Evolutionary conservation across 2,329 filamentous ascomycete genomes (phyloP).

Genomic region (Alternaria panax): DNA sequence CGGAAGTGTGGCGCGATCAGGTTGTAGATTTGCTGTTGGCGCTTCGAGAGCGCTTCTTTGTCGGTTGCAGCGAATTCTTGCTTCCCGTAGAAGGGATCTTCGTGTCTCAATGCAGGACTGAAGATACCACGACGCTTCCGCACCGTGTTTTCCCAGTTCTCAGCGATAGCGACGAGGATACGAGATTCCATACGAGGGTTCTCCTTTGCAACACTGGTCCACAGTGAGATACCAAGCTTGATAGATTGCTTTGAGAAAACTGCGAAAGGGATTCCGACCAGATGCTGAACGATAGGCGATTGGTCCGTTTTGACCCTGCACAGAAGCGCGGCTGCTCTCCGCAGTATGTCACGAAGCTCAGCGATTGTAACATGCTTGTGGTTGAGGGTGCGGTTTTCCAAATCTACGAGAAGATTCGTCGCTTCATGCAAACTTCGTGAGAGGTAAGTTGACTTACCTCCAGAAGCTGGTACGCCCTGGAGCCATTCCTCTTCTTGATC

Average conservation of each 20-base stretch:
- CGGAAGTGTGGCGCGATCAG: slow-evolving; percentile 85
- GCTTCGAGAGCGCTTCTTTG: slow-evolving; percentile 73
- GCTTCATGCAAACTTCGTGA: slow-evolving; percentile 59
- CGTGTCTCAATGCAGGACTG: slow-evolving; percentile 71
- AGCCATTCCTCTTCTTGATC: slow-evolving; percentile 70
- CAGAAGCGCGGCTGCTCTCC: slow-evolving; percentile 83
- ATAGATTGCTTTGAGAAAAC: slow-evolving; percentile 96
- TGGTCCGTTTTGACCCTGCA: slow-evolving; percentile 80
- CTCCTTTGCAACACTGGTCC: slow-evolving; percentile 96
- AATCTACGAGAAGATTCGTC: slow-evolving; percentile 69
- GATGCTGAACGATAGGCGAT: slow-evolving; percentile 79
- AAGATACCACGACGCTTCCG: slow-evolving; percentile 82
- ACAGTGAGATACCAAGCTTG: slow-evolving; percentile 92
- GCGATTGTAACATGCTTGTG: slow-evolving; percentile 74
- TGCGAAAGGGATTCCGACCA: slow-evolving; percentile 91
- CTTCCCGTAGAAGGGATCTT: slow-evolving; percentile 88
- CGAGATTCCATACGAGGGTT: slow-evolving; percentile 88
- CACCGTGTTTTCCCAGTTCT: slow-evolving; percentile 89
- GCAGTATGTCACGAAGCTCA: slow-evolving; percentile 81
- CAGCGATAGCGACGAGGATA: slow-evolving; percentile 83
- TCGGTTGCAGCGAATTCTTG: slow-evolving; percentile 95
- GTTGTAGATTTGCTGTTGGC: slow-evolving; percentile 81
- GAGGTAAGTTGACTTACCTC: slow-evolving; percentile 29
- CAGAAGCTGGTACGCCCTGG: slow-evolving; percentile 55
- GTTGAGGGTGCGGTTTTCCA: slow-evolving; percentile 74